phyloP scores from a whole-genome alignment of 345 rosid species.

The Salix arbutifolia region DNA sequence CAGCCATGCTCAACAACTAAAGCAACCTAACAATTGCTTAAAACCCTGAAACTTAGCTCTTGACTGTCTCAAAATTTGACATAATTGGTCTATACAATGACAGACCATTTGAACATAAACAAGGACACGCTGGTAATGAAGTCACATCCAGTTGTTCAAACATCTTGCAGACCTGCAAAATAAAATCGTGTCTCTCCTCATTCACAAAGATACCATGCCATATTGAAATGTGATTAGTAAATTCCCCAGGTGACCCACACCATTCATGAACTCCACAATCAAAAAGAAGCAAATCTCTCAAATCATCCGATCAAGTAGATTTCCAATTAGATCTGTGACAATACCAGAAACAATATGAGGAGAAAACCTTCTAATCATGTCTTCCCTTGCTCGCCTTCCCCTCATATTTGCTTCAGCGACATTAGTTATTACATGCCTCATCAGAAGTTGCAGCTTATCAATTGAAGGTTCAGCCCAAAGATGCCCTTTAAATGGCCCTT shows the following conservation, averaged over 20 bases:
- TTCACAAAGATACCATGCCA: background rate
- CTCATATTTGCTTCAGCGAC: slow-evolving; percentile 49
- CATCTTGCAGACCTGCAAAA: background rate
- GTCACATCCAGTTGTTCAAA: background rate
- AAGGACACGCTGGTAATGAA: background rate
- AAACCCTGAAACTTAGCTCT: background rate
- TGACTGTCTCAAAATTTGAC: background rate
- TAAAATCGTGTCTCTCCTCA: background rate
- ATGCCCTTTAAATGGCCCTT: slow-evolving; percentile 81
- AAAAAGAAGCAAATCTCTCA: background rate
- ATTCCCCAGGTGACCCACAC: background rate
- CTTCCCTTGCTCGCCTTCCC: slow-evolving; percentile 64
- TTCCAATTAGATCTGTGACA: slow-evolving; percentile 42
- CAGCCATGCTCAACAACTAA: background rate
- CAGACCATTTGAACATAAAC: background rate
- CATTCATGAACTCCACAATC: background rate
- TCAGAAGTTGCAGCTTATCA: slow-evolving; percentile 46
- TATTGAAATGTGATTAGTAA: background rate
- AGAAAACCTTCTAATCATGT: slow-evolving; percentile 67
- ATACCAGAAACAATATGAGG: slow-evolving; percentile 62
- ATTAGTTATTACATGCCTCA: slow-evolving; percentile 55
- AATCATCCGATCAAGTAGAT: slow-evolving; percentile 22
- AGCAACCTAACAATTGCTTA: background rate
- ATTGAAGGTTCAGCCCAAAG: slow-evolving; percentile 76
- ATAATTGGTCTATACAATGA: background rate